Evolutionary conservation across 306 rosid species (phyloP), one percentile per base, ranked within the genome.

Genomic region (Lablab purpureus): DNA sequence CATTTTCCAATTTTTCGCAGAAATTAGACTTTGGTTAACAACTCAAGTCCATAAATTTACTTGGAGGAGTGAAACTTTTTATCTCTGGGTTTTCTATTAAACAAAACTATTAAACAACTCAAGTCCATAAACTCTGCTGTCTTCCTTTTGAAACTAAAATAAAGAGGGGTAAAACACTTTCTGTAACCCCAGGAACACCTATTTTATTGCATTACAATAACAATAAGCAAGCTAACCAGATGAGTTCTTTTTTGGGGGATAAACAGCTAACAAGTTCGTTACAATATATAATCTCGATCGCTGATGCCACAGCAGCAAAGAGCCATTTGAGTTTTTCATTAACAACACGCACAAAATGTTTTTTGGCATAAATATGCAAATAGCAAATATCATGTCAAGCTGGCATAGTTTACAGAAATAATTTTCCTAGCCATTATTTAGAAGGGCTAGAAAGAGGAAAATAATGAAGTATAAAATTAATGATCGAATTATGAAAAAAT

Each of bases 381-480:
- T 12, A 14, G 36, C 18, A 27, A 59, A 59, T 78, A 73, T 58
- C 64, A 58, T 30, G 4, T 17, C 14, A 70, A 18, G 7, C 47
- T 30, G 55, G 36, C 30, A 67, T 8, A 37, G 40, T 43, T 34
- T 10, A 10, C 74, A 17, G 13, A 77, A 76, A 77, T 5, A 22
- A 25, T 49, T 14, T 36, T 52, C 67, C 56, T 3, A 37, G 52
- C 25, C 81, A 41, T 41, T 11, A 37, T 43, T 37, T 22, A 46
- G 19, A 21, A 10, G 28, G 6, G 60, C 1, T 3, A 28, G 15
- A 52, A 14, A 9, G 60, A 25, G 10, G 28, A 21, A 52, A 54
- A 40, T 64, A 46, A 34, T 15, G 17, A 41, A 58, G 18, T 43
- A n/a, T n/a, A 58, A 74, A 59, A 74, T 59, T 58, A 59, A 60